Evolutionary conservation across 1,139 yeast species (phyloP).

Genomic region (Diutina scorzettiae): DNA sequence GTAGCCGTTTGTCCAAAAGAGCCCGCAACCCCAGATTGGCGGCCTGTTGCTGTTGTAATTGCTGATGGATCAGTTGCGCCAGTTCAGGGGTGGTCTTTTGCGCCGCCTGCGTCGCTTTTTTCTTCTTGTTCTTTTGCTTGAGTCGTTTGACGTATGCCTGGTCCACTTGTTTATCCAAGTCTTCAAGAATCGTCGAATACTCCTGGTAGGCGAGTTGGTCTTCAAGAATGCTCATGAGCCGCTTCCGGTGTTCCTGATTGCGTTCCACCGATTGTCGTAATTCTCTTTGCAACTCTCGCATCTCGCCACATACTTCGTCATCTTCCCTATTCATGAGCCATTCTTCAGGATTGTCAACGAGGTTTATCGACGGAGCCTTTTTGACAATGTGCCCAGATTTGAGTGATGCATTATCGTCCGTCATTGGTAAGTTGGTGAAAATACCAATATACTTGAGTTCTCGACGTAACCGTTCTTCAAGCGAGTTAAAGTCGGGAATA

Average conservation of each 20-base stretch:
- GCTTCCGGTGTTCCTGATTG: constrained; percentile 58
- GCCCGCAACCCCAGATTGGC: constrained; percentile 71
- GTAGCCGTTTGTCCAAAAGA: constrained; percentile 67
- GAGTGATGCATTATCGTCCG: constrained; percentile 16
- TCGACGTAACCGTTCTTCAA: constrained; percentile 79
- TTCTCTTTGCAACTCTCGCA: constrained; percentile 61
- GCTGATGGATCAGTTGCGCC: constrained; percentile 24
- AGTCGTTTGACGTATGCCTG: constrained; percentile 82
- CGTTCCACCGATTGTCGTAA: constrained; percentile 47
- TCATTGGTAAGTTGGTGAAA: constrained; percentile 48
- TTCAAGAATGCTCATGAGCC: constrained; percentile 63
- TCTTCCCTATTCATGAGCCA: constrained; percentile 84
- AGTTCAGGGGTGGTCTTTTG: constrained; percentile 29
- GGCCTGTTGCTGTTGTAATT: constrained; percentile 33
- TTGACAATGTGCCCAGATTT: constrained; percentile 19
- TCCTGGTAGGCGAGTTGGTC: constrained; percentile 95
- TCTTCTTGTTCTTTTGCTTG: constrained; percentile 72
- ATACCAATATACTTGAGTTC: constrained; percentile 89
- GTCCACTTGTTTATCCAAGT: constrained; percentile 91
- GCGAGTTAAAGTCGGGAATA: constrained; percentile 52
- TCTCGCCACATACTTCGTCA: constrained; percentile 84
- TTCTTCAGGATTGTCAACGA: constrained; percentile 37
- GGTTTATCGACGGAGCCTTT: background rate
- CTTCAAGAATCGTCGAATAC: constrained; percentile 79
- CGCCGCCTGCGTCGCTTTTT: constrained; percentile 20